Base-by-base conservation (phyloP, 2,329 filamentous ascomycete species). In the Emergomyces orientalis region DNA sequence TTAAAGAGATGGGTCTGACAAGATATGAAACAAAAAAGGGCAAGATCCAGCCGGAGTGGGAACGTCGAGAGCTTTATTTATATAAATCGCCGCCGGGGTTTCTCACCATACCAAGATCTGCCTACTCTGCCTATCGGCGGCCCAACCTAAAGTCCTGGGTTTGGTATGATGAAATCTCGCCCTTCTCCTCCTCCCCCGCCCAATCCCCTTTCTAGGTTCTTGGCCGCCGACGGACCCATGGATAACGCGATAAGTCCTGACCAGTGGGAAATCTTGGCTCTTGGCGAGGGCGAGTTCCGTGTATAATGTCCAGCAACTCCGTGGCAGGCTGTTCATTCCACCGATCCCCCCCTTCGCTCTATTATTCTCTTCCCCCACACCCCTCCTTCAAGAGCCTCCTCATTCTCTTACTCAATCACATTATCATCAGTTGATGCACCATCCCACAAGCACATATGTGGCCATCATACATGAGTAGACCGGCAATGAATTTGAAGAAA, bases 81-180 rank as follows among this genome's bases (percentile, higher is more conserved):
- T n/a, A 56, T 56, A 56, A 56, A 56, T 19, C 32, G 32, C 19
- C 32, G n/a, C 52, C 52, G 17, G 51, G 51, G 25, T 52, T 52
- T 47, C 14, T 32, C 14, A 8, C 11, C 19, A 1, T 14, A 30
- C 9, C 22, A 8, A 17, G 25, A 19, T 14, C 14, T n/a, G n/a
- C n/a, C n/a, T n/a, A n/a, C n/a, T n/a, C n/a, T n/a, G n/a, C n/a
- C n/a, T n/a, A n/a, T n/a, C n/a, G n/a, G n/a, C n/a, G n/a, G n/a
- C n/a, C n/a, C n/a, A n/a, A n/a, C n/a, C n/a, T n/a, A n/a, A n/a
- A n/a, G n/a, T 25, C 30, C 6, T 6, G 30, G 4, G 3, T 32
- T 54, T 43, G 6, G 17, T 1, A 32, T 54, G 51, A 30, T 34
- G 51, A 54, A 54, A 54, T 54, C 14, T 11, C 51, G 32, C 17